Base-by-base conservation (phyloP, 2,329 filamentous ascomycete species). In the Microdochium nivale region DNA sequence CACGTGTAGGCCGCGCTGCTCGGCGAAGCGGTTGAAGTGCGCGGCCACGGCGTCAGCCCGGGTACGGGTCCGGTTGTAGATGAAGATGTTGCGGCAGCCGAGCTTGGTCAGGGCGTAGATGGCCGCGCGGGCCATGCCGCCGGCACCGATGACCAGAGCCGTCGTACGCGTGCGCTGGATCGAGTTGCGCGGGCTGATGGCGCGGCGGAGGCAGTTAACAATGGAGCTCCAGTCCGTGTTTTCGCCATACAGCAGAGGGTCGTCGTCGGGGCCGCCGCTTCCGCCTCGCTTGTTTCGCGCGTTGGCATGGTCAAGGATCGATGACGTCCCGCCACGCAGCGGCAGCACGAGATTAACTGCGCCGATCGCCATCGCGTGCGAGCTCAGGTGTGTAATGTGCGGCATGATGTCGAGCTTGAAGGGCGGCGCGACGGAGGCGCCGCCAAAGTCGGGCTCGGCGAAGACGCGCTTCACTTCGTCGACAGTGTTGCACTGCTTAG, bases 51-150 rank as follows among this genome's bases (percentile, higher is more conserved):
- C 75, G 49, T 80, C 71, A 0, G 86, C 85, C 49, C 81, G 82
- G 24, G 73, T 68, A 16, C 72, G 59, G 0, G 85, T 88, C 25
- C 86, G 75, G 60, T 90, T 90, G 63, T 79, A 82, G 37, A 90
- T 76, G 58, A 88, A 87, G 23, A 90, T 83, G 54, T 86, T 84
- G 30, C 81, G 79, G 52, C 87, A 88, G 8, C 87, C 87, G 3
- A 90, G 73, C 58, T 85, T 84, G 27, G 88, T 76, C 65, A 90
- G 76, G 2, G 86, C 84, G 59, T 90, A 90, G 25, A 88, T 79
- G 19, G 86, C 84, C 2, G 86, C 84, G 53, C 87, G 76, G 5
- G 85, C 86, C 84, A 89, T 89, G 24, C 86, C 86, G 33, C 81
- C 81, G 3, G 81, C 81, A 16, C 81, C 81, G 49, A 84, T 74